A percentile compares a stretch with the other conserved stretches of the same genome.
These are phyloP conservation scores for Tolypocladium tundrense DNA, from an alignment of 2,329 filamentous ascomycete species.

Conservation along the genomic window DNA sequence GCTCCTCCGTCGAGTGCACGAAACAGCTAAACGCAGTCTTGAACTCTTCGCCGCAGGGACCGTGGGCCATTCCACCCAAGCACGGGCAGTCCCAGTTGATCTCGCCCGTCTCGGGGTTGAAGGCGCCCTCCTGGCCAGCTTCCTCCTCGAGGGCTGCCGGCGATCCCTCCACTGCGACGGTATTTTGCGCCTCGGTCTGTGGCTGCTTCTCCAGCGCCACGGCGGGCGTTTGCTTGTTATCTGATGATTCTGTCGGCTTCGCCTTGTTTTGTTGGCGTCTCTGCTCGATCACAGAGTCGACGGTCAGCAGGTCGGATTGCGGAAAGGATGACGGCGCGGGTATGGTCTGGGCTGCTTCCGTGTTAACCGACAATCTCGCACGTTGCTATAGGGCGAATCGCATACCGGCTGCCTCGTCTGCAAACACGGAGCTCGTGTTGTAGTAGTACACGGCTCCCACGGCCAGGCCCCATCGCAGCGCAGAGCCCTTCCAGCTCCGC, in stretches of 20 bases:
- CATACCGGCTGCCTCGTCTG: constrained; percentile 70
- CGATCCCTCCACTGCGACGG: constrained; percentile 21
- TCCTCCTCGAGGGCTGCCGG: constrained; percentile 62
- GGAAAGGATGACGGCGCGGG: constrained; percentile 40
- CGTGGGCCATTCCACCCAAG: constrained; percentile 91
- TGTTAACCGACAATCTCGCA: not conserved
- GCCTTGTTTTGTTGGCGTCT: constrained; percentile 40
- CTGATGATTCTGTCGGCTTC: constrained; percentile 16
- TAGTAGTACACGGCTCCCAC: constrained; percentile 81
- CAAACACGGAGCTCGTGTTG: constrained; percentile 80
- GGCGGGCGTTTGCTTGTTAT: constrained; percentile 8
- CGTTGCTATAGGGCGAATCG: constrained; percentile 2
- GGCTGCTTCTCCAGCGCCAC: constrained; percentile 12
- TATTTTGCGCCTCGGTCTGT: constrained; percentile 14
- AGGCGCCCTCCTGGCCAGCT: constrained; percentile 78
- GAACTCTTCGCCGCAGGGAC: constrained; percentile 93
- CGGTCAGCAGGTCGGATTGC: constrained; percentile 49
- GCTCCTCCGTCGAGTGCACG: constrained; percentile 87
- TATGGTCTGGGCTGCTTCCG: constrained; percentile 15
- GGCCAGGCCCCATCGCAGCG: constrained; percentile 65
- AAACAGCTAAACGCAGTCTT: constrained; percentile 96
- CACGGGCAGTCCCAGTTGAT: constrained; percentile 99
- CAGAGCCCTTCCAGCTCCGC: constrained; percentile 72
- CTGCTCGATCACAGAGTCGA: constrained; percentile 57
- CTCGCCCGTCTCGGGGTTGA: constrained; percentile 97